Evolutionary conservation across 1,284 basidiomycete species (phyloP).

Genomic region (Moesziomyces antarcticus): DNA sequence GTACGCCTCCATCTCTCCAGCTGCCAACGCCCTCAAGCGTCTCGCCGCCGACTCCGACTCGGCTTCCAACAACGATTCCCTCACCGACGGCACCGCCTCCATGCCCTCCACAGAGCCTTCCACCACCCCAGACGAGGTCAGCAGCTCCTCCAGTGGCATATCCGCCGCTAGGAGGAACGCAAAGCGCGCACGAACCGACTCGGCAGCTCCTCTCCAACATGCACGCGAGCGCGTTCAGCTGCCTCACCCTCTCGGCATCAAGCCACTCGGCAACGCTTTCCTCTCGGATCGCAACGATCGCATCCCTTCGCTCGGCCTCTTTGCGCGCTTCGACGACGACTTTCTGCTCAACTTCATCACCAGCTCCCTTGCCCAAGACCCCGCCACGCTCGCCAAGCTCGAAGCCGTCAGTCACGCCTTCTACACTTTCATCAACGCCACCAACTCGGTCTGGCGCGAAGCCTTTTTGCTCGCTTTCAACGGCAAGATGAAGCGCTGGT

Average conservation of each 20-base stretch:
- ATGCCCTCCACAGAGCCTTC: conserved; percentile 39
- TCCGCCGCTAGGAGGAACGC: conserved; percentile 5
- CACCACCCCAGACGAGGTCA: conserved; percentile 33
- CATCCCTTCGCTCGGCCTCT: conserved; percentile 42
- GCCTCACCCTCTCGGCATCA: conserved; percentile 59
- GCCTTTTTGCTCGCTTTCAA: conserved; percentile 41
- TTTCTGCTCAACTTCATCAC: conserved; percentile 52
- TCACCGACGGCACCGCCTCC: conserved; percentile 37
- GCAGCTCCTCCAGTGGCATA: conserved; percentile 19
- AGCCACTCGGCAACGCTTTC: conserved; percentile 60
- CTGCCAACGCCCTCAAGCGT: conserved; percentile 30
- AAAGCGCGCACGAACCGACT: conserved; percentile 24
- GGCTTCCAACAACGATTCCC: conserved; percentile 34
- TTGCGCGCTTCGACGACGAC: conserved; percentile 54
- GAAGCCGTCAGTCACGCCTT: conserved; percentile 44
- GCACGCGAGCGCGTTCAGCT: conserved; percentile 15
- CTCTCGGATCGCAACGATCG: conserved; percentile 47
- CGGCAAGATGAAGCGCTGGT: conserved; percentile 53
- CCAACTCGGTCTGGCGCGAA: conserved; percentile 56
- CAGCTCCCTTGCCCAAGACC: conserved; percentile 30
- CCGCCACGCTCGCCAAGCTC: conserved; percentile 34
- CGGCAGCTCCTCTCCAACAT: conserved; percentile 6
- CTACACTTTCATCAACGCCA: conserved; percentile 54
- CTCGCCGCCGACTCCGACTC: conserved; percentile 35
- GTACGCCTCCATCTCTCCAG: conserved; percentile 26